A percentile compares a stretch with the other conserved stretches of the same genome.
phyloP scores from a whole-genome alignment of 1,139 yeast species.

The Suhomyces bolitotheri region DNA sequence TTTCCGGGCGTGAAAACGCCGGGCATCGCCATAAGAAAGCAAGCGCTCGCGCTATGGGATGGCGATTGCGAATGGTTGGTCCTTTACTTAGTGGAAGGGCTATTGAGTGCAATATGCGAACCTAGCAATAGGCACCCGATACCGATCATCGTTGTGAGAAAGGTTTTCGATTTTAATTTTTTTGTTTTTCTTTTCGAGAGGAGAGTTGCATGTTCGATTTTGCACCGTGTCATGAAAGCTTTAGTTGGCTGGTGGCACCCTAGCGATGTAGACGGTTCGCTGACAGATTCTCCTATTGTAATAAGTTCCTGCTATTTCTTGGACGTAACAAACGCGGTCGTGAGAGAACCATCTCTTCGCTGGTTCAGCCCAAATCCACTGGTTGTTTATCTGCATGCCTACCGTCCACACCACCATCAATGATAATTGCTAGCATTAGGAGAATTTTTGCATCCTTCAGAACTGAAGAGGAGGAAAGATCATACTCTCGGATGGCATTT shows the following conservation, averaged over 20 bases:
- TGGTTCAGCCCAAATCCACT: too few species aligned
- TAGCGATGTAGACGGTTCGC: too few species aligned
- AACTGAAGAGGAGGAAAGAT: constrained; percentile 81
- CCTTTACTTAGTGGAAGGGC: constrained; percentile 40
- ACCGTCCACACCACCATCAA: too few species aligned
- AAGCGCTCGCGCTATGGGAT: constrained; percentile 53
- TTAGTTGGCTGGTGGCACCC: not conserved
- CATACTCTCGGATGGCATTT: constrained; percentile 76
- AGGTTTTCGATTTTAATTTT: constrained; percentile 30
- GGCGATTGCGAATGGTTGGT: constrained; percentile 75
- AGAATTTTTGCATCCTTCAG: constrained; percentile 80
- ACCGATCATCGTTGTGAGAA: constrained; percentile 70
- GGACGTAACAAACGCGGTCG: too few species aligned
- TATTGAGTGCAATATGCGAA: constrained; percentile 82
- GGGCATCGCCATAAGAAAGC: constrained; percentile 76
- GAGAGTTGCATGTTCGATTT: constrained; percentile 1
- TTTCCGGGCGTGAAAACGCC: constrained; percentile 68
- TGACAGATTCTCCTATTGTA: too few species aligned
- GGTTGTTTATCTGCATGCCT: too few species aligned
- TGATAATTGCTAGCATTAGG: constrained; percentile 67
- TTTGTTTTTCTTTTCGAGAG: too few species aligned
- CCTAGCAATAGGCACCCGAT: constrained; percentile 63
- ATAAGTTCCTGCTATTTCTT: too few species aligned
- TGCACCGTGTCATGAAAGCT: too few species aligned
- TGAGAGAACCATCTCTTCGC: too few species aligned